phyloP scores from a whole-genome alignment of 139 green algal genomes.

The Picochlorum sp. region DNA sequence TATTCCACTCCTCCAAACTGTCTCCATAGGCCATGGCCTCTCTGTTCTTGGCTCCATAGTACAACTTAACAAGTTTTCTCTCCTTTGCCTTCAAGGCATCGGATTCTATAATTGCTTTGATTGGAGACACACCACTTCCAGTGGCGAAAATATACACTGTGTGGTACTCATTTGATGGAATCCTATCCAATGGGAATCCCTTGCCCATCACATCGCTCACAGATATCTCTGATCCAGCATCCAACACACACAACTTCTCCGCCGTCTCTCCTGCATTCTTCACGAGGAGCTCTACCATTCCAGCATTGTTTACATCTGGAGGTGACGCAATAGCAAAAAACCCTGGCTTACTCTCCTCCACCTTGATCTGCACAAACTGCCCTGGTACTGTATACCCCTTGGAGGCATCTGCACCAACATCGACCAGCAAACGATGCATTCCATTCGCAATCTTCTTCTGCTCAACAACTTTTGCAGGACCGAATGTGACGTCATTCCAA shows the following conservation, averaged over 20 bases:
- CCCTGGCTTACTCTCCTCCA: slow-evolving; percentile 55
- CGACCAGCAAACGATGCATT: slow-evolving; percentile 47
- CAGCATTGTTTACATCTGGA: slow-evolving; percentile 41
- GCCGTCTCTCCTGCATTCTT: slow-evolving; percentile 53
- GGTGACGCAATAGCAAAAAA: slow-evolving; percentile 87
- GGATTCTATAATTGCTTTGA: slow-evolving; percentile 71
- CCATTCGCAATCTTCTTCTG: slow-evolving; percentile 14
- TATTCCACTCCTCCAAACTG: slow-evolving; percentile 48
- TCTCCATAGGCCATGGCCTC: slow-evolving; percentile 34
- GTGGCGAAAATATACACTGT: slow-evolving; percentile 76
- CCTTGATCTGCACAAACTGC: slow-evolving; percentile 73
- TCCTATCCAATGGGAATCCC: slow-evolving; percentile 75
- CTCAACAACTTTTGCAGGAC: slow-evolving; percentile 6
- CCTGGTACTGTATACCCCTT: slow-evolving; percentile 68
- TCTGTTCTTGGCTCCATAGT: slow-evolving; percentile 58
- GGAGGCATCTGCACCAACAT: slow-evolving; percentile 45
- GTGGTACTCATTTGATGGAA: slow-evolving; percentile 46
- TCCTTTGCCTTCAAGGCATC: slow-evolving; percentile 33
- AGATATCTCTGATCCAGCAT: neutral
- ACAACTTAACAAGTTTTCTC: slow-evolving; percentile 52
- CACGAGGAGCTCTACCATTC: slow-evolving; percentile 55
- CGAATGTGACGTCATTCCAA: neutral
- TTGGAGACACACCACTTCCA: slow-evolving; percentile 58
- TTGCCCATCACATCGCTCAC: slow-evolving; percentile 66
- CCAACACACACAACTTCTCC: slow-evolving; percentile 34